Base-by-base conservation (phyloP, 495 filamentous ascomycete genomes). In the Chaetomium cochliodes region DNA sequence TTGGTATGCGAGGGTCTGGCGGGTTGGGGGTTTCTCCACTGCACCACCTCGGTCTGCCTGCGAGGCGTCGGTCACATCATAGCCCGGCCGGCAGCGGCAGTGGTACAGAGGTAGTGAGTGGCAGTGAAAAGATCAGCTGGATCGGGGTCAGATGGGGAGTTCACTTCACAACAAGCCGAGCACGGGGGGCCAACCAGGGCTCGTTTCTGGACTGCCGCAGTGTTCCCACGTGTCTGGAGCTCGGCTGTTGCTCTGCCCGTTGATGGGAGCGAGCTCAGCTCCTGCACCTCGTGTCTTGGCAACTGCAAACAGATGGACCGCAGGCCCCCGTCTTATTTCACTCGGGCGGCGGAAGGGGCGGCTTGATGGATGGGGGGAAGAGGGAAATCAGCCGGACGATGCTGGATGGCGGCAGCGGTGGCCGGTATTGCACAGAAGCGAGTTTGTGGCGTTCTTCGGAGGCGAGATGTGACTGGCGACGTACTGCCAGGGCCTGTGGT, bases 251-350 rank as follows among this genome's bases (percentile, higher is more conserved):
- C 44, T 59, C 37, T 47, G 47, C 22, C 30, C 23, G 42, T 59
- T 20, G 41, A 42, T 53, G 26, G 26, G 5, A 49, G 20, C 25
- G 20, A 33, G 44, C 16, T 64, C 55, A 67, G 57, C 65, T 58
- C 51, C 56, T 64, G 65, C 65, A 64, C 39, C 41, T 64, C 41
- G 26, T 50, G 16, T 28, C 65, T 67, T 67, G 57, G 61, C 65
- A 58, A 39, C 33, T 60, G 60, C 54, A 63, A 41, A 50, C 2
- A 28, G 37, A 47, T 33, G 42, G 37, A 15, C 41, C 41, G 41
- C 41, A 15, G 13, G 16, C 41, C 33, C 41, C 41, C 41, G 41
- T 44, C 41, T 44, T 44, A 44, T 44, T 44, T 44, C 18, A 16
- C 11, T 44, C 41, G 13, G 9, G 58, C 28, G 18, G 13, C 20